These are phyloP conservation scores for Neoboletus magnificus DNA, from an alignment of 768 basidiomycete species.

Conservation along the genomic window DNA sequence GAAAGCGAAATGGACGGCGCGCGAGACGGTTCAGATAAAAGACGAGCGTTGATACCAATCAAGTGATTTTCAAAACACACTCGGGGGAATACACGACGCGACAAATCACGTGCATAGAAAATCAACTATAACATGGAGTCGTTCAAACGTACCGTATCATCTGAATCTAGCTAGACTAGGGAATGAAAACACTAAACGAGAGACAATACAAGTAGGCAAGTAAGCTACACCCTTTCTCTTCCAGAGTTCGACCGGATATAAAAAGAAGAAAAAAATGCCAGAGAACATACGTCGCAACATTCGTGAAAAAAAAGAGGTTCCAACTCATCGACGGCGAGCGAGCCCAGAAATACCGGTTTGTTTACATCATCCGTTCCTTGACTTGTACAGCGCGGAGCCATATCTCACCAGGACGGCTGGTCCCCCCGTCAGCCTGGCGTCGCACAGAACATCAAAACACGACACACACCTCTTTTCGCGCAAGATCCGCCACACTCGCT, in stretches of 20 bases:
- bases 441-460: background rate
- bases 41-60: background rate
- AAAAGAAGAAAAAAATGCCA: background rate
- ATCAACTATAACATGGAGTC: slow-evolving; percentile 20
- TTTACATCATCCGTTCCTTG: slow-evolving; percentile 57
- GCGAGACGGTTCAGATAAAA: background rate
- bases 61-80: background rate
- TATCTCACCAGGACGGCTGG: slow-evolving; percentile 26
- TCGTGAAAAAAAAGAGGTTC: slow-evolving; percentile 2
- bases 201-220: slow-evolving; percentile 17
- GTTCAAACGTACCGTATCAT: background rate
- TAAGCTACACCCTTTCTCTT: slow-evolving; percentile 16
- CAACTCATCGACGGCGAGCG: slow-evolving; percentile 1
- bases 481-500: slow-evolving; percentile 65
- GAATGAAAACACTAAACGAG: slow-evolving; percentile 6
- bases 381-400: slow-evolving; percentile 51
- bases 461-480: slow-evolving; percentile 68
- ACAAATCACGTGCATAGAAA: slow-evolving; percentile 24
- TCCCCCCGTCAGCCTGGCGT: background rate
- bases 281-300: slow-evolving; percentile 3
- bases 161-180: slow-evolving; percentile 5
- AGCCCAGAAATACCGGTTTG: background rate
- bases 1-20: background rate
- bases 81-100: slow-evolving; percentile 12
- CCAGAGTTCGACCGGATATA: slow-evolving; percentile 10